Conservation (phyloP, 495 filamentous ascomycete species). For the Ramalina intermedia region DNA sequence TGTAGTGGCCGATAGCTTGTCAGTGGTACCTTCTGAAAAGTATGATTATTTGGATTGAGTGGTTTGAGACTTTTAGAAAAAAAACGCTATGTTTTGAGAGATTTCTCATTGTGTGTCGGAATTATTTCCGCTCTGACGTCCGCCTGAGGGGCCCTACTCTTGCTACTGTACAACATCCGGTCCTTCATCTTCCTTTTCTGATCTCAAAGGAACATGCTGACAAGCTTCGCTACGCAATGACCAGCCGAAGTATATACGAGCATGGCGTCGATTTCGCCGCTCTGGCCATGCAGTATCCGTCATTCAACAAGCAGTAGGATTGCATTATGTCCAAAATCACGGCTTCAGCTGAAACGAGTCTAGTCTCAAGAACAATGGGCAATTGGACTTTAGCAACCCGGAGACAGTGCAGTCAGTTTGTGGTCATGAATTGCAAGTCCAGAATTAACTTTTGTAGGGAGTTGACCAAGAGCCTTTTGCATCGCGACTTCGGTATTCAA, state of each 20-base stretch:
- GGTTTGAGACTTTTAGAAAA: no score
- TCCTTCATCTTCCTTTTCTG: no score
- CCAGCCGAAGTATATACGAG: constrained; percentile 36
- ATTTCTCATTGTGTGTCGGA: no score
- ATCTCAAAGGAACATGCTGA: no score
- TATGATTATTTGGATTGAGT: no score
- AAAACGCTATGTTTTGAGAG: no score
- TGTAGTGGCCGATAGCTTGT: no score
- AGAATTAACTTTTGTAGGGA: constrained; percentile 31
- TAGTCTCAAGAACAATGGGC: constrained; percentile 44
- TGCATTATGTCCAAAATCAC: not conserved
- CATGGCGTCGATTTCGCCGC: constrained; percentile 47
- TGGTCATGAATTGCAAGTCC: not conserved
- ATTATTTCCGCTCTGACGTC: no score
- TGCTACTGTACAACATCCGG: no score
- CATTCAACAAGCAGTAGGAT: constrained; percentile 42
- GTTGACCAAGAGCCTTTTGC: constrained; percentile 66
- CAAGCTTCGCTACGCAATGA: constrained; percentile 3
- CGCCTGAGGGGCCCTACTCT: no score
- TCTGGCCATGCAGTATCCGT: constrained; percentile 40
- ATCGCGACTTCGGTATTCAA: constrained; percentile 56
- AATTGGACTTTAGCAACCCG: constrained; percentile 74
- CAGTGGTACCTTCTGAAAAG: no score
- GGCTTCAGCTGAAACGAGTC: not conserved
- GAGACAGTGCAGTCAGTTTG: constrained; percentile 46